Evolutionary conservation across 768 basidiomycete genomes (phyloP).

Genomic region (Mycena galopus): DNA sequence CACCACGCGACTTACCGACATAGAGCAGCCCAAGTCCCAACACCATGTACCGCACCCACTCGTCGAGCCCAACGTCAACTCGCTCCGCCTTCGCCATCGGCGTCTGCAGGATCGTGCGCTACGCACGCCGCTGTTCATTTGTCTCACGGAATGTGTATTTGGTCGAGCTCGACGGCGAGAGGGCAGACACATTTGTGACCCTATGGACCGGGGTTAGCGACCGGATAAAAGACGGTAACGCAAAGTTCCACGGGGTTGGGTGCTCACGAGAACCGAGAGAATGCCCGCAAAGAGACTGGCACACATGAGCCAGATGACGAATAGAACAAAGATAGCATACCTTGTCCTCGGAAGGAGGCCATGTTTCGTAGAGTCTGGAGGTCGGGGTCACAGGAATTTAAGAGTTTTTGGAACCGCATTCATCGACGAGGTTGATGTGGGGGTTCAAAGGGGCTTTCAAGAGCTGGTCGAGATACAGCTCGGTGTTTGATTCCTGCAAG

Average conservation of each 20-base stretch:
- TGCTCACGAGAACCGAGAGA: slow-evolving; percentile 98
- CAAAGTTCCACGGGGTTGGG: slow-evolving; percentile 94
- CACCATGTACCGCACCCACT: slow-evolving; percentile 93
- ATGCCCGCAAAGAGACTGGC: slow-evolving; percentile 94
- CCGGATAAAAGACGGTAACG: slow-evolving; percentile 90
- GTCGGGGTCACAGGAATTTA: slow-evolving; percentile 79
- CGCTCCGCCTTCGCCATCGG: slow-evolving; percentile 83
- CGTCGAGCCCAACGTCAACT: slow-evolving; percentile 79
- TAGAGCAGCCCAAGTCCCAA: slow-evolving; percentile 93
- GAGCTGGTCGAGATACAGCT: slow-evolving; percentile 86
- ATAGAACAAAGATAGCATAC: slow-evolving; percentile 47
- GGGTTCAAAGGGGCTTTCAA: slow-evolving; percentile 93
- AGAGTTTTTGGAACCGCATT: slow-evolving; percentile 97
- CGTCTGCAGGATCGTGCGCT: slow-evolving; percentile 91
- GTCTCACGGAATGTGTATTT: slow-evolving; percentile 85
- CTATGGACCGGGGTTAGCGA: slow-evolving; percentile 95
- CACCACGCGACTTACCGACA: slow-evolving; percentile 71
- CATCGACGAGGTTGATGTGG: slow-evolving; percentile 98
- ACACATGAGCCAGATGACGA: neutral
- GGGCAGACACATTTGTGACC: slow-evolving; percentile 99
- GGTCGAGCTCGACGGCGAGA: slow-evolving; percentile 94
- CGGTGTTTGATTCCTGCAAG: slow-evolving; percentile 86
- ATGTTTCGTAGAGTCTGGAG: slow-evolving; percentile 86
- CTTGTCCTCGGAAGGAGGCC: slow-evolving; percentile 84
- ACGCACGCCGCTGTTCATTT: slow-evolving; percentile 87